Evolutionary conservation across 1,284 basidiomycete genomes (phyloP).

Genomic region (Agaricales sp.): DNA sequence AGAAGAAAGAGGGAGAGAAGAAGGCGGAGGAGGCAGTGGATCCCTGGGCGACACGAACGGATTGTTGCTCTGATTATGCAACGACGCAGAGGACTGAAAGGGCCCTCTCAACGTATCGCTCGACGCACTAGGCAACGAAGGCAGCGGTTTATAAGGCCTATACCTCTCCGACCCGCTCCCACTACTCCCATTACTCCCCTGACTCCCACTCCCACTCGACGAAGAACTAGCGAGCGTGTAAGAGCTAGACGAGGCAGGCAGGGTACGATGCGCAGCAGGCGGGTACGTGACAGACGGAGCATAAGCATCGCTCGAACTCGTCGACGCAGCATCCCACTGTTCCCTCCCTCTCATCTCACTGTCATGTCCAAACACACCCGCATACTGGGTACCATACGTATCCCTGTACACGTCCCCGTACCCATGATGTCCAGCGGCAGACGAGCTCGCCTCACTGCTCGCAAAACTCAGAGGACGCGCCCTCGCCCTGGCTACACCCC

Average conservation of each 20-base stretch:
- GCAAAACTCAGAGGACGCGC: too few species aligned
- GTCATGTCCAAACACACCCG: too few species aligned
- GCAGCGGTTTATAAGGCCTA: not conserved
- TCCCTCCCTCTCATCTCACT: not conserved
- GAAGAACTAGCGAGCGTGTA: not conserved
- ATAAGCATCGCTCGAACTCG: slow-evolving; percentile 5
- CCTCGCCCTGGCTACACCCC: too few species aligned
- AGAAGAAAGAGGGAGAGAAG: too few species aligned
- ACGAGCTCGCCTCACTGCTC: too few species aligned
- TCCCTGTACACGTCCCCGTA: too few species aligned
- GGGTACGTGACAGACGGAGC: slow-evolving; percentile 15
- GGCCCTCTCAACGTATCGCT: not conserved
- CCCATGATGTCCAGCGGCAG: too few species aligned
- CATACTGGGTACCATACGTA: too few species aligned
- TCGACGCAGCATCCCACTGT: not conserved
- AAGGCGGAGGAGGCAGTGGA: too few species aligned
- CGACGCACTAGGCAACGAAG: not conserved
- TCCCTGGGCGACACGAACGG: too few species aligned
- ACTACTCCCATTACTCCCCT: not conserved
- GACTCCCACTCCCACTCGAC: not conserved
- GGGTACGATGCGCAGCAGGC: slow-evolving; percentile 8
- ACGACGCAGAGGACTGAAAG: not conserved
- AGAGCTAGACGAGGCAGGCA: not conserved
- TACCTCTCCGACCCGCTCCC: not conserved
- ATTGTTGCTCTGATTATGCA: too few species aligned